A percentile compares a stretch with the other conserved stretches of the same genome.
phyloP scores from a whole-genome alignment of 2,329 filamentous ascomycete species.

The Coniochaeta sp. region DNA sequence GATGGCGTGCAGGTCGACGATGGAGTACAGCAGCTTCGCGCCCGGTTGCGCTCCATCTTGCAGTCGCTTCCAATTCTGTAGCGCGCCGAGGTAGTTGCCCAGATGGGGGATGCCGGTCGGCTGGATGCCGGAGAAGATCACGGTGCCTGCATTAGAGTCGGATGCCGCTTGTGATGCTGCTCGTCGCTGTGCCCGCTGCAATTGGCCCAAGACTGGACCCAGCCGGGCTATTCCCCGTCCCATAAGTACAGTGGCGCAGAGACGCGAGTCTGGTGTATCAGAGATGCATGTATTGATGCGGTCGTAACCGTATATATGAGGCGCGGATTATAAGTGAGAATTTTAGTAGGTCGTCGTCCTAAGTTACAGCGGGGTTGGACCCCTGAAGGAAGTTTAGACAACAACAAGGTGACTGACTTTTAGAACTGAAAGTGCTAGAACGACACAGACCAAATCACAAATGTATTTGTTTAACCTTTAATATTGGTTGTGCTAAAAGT shows the following conservation, averaged over 20 bases:
- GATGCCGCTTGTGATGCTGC: conserved; percentile 1
- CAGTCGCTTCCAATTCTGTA: conserved; percentile 77
- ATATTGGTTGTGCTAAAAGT: background rate
- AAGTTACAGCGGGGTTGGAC: background rate
- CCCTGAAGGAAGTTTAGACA: background rate
- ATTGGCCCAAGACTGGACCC: background rate
- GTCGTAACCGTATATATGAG: background rate
- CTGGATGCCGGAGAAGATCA: conserved; percentile 94
- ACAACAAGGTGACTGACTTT: background rate
- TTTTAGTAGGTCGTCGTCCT: background rate
- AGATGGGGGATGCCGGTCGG: conserved; percentile 91
- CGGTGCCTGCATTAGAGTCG: conserved; percentile 25
- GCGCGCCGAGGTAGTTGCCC: conserved; percentile 88
- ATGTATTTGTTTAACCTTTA: background rate
- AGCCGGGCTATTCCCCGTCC: background rate
- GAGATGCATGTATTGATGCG: background rate
- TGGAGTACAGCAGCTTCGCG: conserved; percentile 68
- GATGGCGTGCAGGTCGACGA: conserved; percentile 92
- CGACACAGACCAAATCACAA: too few relatives aligned
- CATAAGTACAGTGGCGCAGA: background rate
- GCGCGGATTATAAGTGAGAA: background rate
- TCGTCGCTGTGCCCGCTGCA: background rate
- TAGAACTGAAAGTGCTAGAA: too few relatives aligned
- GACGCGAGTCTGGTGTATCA: background rate
- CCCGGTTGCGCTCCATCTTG: conserved; percentile 54